Conservation (phyloP, 2,329 filamentous ascomycete genomes). For the Nannizzia gypsea region DNA sequence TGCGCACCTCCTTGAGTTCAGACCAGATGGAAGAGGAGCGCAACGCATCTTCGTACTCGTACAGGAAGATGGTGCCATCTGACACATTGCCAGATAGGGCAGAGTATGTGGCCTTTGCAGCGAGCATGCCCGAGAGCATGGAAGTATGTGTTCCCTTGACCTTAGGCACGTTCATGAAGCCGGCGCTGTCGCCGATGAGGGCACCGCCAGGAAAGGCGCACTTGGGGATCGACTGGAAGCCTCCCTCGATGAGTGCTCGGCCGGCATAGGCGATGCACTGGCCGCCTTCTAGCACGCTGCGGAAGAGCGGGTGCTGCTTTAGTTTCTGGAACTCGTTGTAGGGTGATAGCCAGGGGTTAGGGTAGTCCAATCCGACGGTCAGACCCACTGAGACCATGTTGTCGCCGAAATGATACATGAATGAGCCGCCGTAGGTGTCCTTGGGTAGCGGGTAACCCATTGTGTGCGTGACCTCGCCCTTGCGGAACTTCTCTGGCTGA, state of each 20-base stretch:
- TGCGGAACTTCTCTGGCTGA: slow-evolving; percentile 79
- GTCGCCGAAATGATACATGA: slow-evolving; percentile 98
- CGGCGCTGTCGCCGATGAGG: slow-evolving; percentile 88
- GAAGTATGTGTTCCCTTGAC: slow-evolving; percentile 97
- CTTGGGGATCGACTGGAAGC: slow-evolving; percentile 95
- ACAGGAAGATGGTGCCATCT: slow-evolving; percentile 73
- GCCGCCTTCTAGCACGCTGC: slow-evolving; percentile 75
- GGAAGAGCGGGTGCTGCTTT: slow-evolving; percentile 93
- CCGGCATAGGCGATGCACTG: slow-evolving; percentile 97
- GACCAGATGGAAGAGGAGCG: slow-evolving; percentile 83
- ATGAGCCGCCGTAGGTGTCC: slow-evolving; percentile 93
- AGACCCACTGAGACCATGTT: slow-evolving; percentile 88
- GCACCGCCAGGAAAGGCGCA: slow-evolving; percentile 93
- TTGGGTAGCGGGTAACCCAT: slow-evolving; percentile 82
- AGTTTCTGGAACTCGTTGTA: slow-evolving; percentile 97
- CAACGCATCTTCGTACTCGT: slow-evolving; percentile 82
- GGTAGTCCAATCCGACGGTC: slow-evolving; percentile 87
- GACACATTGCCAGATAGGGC: slow-evolving; percentile 46
- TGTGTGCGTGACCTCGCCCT: slow-evolving; percentile 74
- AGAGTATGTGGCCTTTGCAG: slow-evolving; percentile 76
- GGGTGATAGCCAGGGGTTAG: slow-evolving; percentile 91
- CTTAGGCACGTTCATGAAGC: slow-evolving; percentile 95
- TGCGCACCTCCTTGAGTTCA: slow-evolving; percentile 87
- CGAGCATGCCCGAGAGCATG: slow-evolving; percentile 95
- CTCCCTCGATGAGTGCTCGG: slow-evolving; percentile 81